These are phyloP conservation scores for Giardia muris DNA, from an alignment of 208 protist genomes.

Conservation along the genomic window DNA sequence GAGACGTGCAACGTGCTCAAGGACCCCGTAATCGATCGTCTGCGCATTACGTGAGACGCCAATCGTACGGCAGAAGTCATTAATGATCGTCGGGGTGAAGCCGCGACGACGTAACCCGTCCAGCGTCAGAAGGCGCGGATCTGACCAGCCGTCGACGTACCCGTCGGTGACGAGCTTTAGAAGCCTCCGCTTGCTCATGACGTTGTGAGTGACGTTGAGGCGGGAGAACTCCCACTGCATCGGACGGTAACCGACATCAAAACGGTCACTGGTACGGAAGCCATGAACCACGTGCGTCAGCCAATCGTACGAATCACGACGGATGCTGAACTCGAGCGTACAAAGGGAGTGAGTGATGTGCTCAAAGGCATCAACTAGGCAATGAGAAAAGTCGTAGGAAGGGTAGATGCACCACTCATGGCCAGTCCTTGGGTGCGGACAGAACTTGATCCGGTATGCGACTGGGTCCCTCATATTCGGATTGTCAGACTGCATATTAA, in stretches of 20 bases:
- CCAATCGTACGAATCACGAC: conserved; percentile 85
- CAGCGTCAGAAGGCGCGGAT: conserved; percentile 81
- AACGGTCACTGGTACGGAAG: conserved; percentile 48
- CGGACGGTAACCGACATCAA: conserved; percentile 46
- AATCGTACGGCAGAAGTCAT: conserved; percentile 78
- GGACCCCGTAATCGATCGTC: conserved; percentile 8
- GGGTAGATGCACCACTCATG: conserved; percentile 85
- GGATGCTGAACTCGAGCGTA: conserved; percentile 93
- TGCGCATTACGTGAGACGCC: conserved; percentile 61
- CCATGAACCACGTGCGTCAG: conserved; percentile 50
- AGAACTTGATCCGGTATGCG: conserved; percentile 92
- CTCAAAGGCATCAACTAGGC: conserved; percentile 93
- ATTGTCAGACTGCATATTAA: conserved; percentile 82
- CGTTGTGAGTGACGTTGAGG: conserved; percentile 79
- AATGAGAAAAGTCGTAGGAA: conserved; percentile 98
- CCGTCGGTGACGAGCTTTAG: conserved; percentile 73
- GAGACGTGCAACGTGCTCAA: conserved; percentile 24
- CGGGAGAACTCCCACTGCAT: conserved; percentile 87
- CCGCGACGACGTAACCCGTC: conserved; percentile 80
- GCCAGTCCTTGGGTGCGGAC: conserved; percentile 46
- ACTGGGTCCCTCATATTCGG: conserved; percentile 91
- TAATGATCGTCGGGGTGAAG: conserved; percentile 81
- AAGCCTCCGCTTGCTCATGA: conserved; percentile 92
- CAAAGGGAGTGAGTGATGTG: conserved; percentile 98
- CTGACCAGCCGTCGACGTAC: conserved; percentile 81